Evolutionary conservation across 2,329 filamentous ascomycete species (phyloP).

Genomic region (Sarocladium brachiariae): DNA sequence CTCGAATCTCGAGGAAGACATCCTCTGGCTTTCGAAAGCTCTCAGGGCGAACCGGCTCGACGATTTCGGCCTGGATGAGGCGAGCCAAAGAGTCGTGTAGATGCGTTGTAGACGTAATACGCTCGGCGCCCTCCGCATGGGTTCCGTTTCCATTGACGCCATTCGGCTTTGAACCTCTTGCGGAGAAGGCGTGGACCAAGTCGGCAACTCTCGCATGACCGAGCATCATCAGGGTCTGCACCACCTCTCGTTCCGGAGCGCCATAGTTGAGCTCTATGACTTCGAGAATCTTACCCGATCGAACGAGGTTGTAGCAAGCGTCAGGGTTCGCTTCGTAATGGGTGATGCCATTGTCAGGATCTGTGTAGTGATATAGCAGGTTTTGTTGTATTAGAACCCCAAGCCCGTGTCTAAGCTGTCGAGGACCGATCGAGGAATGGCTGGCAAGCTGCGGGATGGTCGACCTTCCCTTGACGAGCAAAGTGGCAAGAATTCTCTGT

Average conservation of each 20-base stretch:
- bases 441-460: slow-evolving; percentile 62
- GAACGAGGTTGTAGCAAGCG: slow-evolving; percentile 74
- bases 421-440: slow-evolving; percentile 64
- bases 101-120: slow-evolving; percentile 39
- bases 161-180: slow-evolving; percentile 28
- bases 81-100: slow-evolving; percentile 44
- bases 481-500: slow-evolving; percentile 76
- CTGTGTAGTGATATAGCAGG: slow-evolving; percentile 67
- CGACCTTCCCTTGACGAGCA: slow-evolving; percentile 74
- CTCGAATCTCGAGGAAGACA: slow-evolving; percentile 53
- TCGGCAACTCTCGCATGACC: slow-evolving; percentile 71
- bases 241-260: slow-evolving; percentile 62
- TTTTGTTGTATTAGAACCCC: slow-evolving; percentile 84
- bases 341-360: slow-evolving; percentile 53
- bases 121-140: slow-evolving; percentile 22
- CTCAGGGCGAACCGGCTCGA: slow-evolving; percentile 54
- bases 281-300: slow-evolving; percentile 74
- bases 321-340: slow-evolving; percentile 80
- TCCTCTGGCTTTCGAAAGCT: slow-evolving; percentile 58
- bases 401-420: slow-evolving; percentile 74
- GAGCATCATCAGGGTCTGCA: slow-evolving; percentile 67
- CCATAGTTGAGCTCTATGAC: slow-evolving; percentile 70
- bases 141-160: slow-evolving; percentile 27
- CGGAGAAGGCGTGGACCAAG: slow-evolving; percentile 55
- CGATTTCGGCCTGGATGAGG: slow-evolving; percentile 57